These are phyloP conservation scores for Penicillium verhagenii DNA, from an alignment of 495 filamentous ascomycete genomes.

Conservation along the genomic window DNA sequence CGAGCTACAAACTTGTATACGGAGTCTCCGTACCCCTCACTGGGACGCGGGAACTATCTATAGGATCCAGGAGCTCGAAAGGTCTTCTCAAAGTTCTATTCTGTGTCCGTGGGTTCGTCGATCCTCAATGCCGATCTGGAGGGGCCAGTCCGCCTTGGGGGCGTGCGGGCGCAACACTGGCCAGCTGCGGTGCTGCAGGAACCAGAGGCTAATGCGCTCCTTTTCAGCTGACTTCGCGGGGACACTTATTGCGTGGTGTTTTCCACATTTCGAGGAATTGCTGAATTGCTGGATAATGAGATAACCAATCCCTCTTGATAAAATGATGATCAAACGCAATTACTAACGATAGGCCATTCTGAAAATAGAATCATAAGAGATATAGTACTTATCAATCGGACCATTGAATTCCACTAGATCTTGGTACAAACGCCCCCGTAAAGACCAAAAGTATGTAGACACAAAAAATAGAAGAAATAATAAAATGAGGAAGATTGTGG, in stretches of 20 bases:
- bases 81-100: not conserved
- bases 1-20: not conserved
- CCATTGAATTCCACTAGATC: constrained; percentile 14
- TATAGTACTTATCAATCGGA: constrained; percentile 1
- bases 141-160: constrained; percentile 5
- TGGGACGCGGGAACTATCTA: not conserved
- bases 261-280: not conserved
- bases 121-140: constrained; percentile 23
- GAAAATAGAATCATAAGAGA: not conserved
- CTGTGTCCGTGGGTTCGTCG: constrained; percentile 18
- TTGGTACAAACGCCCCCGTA: constrained; percentile 26
- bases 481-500: not conserved
- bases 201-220: constrained; percentile 31
- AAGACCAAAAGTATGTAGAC: constrained; percentile 17
- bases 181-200: constrained; percentile 24
- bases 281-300: too few relatives aligned
- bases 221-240: constrained; percentile 26
- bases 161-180: constrained; percentile 17
- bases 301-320: too few relatives aligned
- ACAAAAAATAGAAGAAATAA: constrained; percentile 7
- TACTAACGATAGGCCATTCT: not conserved
- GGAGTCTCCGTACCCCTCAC: too few relatives aligned
- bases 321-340: not conserved
- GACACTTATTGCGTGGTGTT: not conserved
- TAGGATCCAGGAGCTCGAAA: not conserved